phyloP scores from a whole-genome alignment of 768 basidiomycete species.

The Suillus luteus region DNA sequence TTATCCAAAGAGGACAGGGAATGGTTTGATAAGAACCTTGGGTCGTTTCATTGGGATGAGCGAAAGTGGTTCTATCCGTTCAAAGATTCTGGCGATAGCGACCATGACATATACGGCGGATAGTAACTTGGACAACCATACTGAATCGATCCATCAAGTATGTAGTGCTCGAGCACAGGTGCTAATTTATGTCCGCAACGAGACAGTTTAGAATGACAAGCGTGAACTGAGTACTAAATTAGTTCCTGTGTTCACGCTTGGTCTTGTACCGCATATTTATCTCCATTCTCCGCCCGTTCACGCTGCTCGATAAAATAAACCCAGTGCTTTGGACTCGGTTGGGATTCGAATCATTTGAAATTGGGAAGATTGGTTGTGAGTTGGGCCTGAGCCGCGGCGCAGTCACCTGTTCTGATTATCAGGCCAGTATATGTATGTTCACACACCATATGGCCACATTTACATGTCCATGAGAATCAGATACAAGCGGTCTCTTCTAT shows the following conservation, averaged over 20 bases:
- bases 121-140: neutral
- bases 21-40: conserved; percentile 11
- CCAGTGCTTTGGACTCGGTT: too few species aligned
- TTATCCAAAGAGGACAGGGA: conserved; percentile 3
- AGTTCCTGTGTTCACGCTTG: neutral
- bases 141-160: neutral
- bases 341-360: neutral
- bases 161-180: neutral
- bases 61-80: neutral
- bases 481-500: neutral
- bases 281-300: neutral
- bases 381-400: neutral
- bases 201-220: neutral
- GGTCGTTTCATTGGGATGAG: conserved; percentile 10
- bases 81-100: neutral
- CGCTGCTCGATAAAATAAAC: neutral
- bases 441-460: neutral
- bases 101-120: neutral
- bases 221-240: too few species aligned
- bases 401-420: too few species aligned
- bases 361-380: neutral
- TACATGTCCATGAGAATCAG: too few species aligned
- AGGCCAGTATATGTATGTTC: neutral
- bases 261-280: too few species aligned
- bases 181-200: neutral